Base-by-base conservation (phyloP, 2,329 filamentous ascomycete genomes). In the Ophiostoma fasciatum region DNA sequence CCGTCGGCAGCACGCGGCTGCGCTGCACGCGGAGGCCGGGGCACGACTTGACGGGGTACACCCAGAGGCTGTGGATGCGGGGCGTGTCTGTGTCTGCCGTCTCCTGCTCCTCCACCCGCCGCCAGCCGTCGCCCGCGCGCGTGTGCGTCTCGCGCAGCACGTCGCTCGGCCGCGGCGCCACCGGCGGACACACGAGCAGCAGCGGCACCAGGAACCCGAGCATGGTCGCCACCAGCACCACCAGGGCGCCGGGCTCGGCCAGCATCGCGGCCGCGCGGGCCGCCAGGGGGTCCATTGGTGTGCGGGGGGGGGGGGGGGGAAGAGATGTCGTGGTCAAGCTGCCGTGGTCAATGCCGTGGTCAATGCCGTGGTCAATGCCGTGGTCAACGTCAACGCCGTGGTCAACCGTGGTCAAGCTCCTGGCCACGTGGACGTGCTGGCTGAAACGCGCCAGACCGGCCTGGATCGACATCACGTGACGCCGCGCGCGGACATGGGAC, bases 1-100 rank as follows among this genome's bases (percentile, higher is more conserved):
- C 84, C 3, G 71, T 72, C 6, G 71, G 61, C 31, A 82, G 57
- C 13, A 90, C 66, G 36, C 71, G 68, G 41, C 71, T 71, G 42
- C 66, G 60, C 35, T 69, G 59, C 31, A 94, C 56, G 57, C 90
- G 82, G 37, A 93, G 74, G 20, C 79, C 81, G 38, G 62, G 64
- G 53, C 84, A 93, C 38, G 80, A 83, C 59, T 92, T 88, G 53
- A 94, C 60, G 1, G 87, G 85, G 54, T 90, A 88, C 41, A 85
- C 68, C 59, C 76, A 78, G 35, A 93, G 62, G 37, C 79, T 81
- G 53, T 83, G 57, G 35, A 69, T 52, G 15, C 37, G 43, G 39
- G 36, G 20, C 22, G 19, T 28, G 9, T 7, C 31, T 15, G 27
- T 17, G 10, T 15, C 11, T 12, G 20, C 6, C 14, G 10, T 23